Percentiles rank a stretch among this genome's conserved stretches.
These are phyloP conservation scores for Didymella sp. DNA, from an alignment of 2,329 filamentous ascomycete species.

Conservation along the genomic window DNA sequence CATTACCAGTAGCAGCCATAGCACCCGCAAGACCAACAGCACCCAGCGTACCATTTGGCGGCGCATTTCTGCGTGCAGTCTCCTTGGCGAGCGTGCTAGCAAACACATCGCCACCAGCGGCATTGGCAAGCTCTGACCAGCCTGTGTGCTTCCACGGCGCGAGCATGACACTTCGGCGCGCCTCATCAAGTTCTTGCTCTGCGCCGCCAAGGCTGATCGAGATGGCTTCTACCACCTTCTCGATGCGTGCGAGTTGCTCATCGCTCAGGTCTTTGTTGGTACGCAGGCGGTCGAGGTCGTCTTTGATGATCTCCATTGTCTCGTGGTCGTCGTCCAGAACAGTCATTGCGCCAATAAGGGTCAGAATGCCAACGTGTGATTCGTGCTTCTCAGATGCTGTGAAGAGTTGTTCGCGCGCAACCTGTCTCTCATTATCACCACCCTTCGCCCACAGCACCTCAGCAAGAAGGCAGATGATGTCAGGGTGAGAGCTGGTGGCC, in stretches of 20 bases:
- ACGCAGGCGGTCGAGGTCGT: constrained; percentile 76
- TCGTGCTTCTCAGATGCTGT: constrained; percentile 76
- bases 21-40: constrained; percentile 74
- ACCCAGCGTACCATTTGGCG: constrained; percentile 72
- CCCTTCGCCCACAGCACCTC: constrained; percentile 95
- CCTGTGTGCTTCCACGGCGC: constrained; percentile 79
- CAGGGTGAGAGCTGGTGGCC: constrained; percentile 77
- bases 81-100: constrained; percentile 79
- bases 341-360: constrained; percentile 83
- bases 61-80: constrained; percentile 76
- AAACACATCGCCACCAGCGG: constrained; percentile 55
- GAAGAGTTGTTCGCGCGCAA: constrained; percentile 81
- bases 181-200: constrained; percentile 66
- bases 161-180: constrained; percentile 80
- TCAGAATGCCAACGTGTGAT: constrained; percentile 78
- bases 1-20: constrained; percentile 74
- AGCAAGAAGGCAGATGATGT: constrained; percentile 84
- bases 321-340: constrained; percentile 81
- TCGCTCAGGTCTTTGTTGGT: constrained; percentile 69
- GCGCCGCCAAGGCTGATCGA: constrained; percentile 62
- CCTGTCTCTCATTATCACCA: constrained; percentile 72
- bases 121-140: constrained; percentile 76
- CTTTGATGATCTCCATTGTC: constrained; percentile 77
- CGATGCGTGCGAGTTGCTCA: constrained; percentile 71
- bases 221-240: constrained; percentile 77